phyloP scores from a whole-genome alignment of 2,329 filamentous ascomycete species.

The Boeremia lycopersici region DNA sequence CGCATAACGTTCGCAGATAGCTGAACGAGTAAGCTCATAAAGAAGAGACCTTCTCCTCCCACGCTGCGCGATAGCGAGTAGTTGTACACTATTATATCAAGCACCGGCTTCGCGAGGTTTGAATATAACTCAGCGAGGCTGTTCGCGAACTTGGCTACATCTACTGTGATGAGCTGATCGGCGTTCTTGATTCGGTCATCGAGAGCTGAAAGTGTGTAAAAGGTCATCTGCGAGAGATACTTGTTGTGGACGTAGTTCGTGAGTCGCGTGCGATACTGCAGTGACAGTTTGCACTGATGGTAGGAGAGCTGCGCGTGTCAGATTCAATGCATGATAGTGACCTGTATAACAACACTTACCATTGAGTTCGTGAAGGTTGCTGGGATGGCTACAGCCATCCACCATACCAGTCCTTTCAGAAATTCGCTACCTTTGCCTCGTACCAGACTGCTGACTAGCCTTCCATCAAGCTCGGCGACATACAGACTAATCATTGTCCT shows the following conservation, averaged over 20 bases:
- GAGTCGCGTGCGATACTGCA: conserved; percentile 89
- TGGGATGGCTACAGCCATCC: conserved; percentile 96
- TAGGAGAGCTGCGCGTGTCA: conserved; percentile 74
- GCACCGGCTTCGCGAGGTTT: conserved; percentile 89
- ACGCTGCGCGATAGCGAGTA: conserved; percentile 92
- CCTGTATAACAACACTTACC: conserved; percentile 60
- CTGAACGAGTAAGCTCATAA: conserved; percentile 94
- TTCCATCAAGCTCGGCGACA: conserved; percentile 93
- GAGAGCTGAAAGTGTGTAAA: conserved; percentile 92
- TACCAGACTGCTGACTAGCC: conserved; percentile 88
- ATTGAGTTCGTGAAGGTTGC: conserved; percentile 99
- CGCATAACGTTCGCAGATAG: conserved; percentile 92
- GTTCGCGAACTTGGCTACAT: conserved; percentile 95
- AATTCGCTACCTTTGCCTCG: conserved; percentile 92
- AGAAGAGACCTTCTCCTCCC: conserved; percentile 93
- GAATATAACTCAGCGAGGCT: conserved; percentile 94
- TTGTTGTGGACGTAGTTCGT: conserved; percentile 96
- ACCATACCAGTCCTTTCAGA: conserved; percentile 86
- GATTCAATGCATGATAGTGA: neutral
- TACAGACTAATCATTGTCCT: conserved; percentile 92
- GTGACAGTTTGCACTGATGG: conserved; percentile 91
- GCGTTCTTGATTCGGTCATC: conserved; percentile 99
- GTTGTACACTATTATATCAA: conserved; percentile 97
- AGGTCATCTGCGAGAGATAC: conserved; percentile 96
- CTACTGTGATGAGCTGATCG: conserved; percentile 95